phyloP scores from a whole-genome alignment of 1,284 basidiomycete genomes.

The Kwoniella shivajii region DNA sequence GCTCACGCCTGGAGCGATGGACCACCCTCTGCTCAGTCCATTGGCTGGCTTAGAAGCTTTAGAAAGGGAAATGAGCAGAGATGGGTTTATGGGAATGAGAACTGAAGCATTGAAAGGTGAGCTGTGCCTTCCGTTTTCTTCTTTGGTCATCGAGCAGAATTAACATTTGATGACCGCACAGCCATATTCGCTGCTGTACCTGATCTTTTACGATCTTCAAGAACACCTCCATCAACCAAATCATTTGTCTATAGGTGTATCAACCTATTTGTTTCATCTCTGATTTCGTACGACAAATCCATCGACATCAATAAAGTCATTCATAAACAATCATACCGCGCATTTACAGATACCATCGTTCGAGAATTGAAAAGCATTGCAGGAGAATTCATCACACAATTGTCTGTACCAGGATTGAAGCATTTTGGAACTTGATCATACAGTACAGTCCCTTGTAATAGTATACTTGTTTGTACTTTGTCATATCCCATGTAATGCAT shows the following conservation, averaged over 20 bases:
- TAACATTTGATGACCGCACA: not conserved
- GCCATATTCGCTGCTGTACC: conserved; percentile 17
- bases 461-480: not conserved
- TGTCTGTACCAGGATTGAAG: conserved; percentile 35
- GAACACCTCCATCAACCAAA: conserved; percentile 33
- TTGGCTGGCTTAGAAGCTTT: conserved; percentile 10
- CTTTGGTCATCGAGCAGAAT: too few relatives aligned
- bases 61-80: conserved; percentile 19
- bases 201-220: conserved; percentile 22
- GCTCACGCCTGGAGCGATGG: conserved; percentile 28
- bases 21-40: conserved; percentile 37
- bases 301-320: conserved; percentile 32
- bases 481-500: not conserved
- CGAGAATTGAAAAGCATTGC: conserved; percentile 20
- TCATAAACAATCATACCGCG: conserved; percentile 37
- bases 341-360: conserved; percentile 30
- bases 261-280: conserved; percentile 42
- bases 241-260: conserved; percentile 46
- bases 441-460: too few relatives aligned
- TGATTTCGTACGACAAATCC: conserved; percentile 34
- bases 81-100: conserved; percentile 32
- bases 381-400: conserved; percentile 29
- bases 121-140: conserved; percentile 9
- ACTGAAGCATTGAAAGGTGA: conserved; percentile 26
- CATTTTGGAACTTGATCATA: conserved; percentile 17